These are phyloP conservation scores for Sicyos baderoa DNA, from an alignment of 306 rosid species.

Conservation along the genomic window DNA sequence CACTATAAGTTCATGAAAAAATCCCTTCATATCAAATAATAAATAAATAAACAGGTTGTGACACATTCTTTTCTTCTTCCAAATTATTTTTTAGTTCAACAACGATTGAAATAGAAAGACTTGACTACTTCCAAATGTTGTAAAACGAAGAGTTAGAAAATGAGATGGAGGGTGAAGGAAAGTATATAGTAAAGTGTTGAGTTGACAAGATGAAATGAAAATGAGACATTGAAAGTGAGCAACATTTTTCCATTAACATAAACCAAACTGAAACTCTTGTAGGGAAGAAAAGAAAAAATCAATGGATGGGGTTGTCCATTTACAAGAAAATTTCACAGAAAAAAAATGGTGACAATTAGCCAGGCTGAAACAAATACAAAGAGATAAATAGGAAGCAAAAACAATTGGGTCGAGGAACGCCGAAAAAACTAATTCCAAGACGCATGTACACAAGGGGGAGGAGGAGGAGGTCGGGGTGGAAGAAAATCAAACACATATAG, in stretches of 20 bases:
- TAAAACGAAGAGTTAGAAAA: too few species aligned
- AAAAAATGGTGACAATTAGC: conserved; percentile 56
- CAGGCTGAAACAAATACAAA: conserved; percentile 73
- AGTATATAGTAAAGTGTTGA: too few species aligned
- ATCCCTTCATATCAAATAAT: too few species aligned
- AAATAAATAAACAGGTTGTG: too few species aligned
- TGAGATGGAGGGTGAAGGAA: too few species aligned
- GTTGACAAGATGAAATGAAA: neutral
- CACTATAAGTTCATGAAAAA: too few species aligned
- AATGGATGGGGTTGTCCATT: conserved; percentile 55
- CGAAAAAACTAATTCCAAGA: conserved; percentile 20
- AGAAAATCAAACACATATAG: conserved; percentile 52
- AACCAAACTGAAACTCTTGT: conserved; percentile 61
- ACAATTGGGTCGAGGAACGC: conserved; percentile 65
- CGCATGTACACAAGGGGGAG: conserved; percentile 14
- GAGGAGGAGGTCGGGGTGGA: conserved; percentile 27
- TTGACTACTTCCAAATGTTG: too few species aligned
- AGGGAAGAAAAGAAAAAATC: conserved; percentile 22
- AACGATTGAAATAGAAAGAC: too few species aligned
- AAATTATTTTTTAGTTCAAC: too few species aligned
- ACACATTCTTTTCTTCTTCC: too few species aligned
- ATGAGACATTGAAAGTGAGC: conserved; percentile 14
- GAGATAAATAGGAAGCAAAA: conserved; percentile 34
- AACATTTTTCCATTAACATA: conserved; percentile 34
- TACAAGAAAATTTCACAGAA: conserved; percentile 54